A percentile compares a stretch with the other conserved stretches of the same genome.
These are phyloP conservation scores for Aeschynomene evenia DNA, from an alignment of 306 rosid genomes.

Conservation along the genomic window DNA sequence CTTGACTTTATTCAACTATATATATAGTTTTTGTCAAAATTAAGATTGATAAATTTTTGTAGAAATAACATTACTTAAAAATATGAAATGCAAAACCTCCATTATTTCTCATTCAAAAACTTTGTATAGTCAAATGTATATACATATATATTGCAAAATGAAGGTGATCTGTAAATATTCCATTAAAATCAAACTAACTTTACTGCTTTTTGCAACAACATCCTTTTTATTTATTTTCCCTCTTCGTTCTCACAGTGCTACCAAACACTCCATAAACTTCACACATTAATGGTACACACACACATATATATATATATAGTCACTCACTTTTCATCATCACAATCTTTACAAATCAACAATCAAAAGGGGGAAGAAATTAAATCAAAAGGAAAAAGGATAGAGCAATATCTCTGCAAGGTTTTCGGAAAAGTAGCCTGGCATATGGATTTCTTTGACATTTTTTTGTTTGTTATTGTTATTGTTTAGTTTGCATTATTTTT, in stretches of 20 bases:
- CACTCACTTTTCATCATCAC: slow-evolving; percentile 43
- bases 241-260: slow-evolving; percentile 29
- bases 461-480: neutral
- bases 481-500: slow-evolving; percentile 7
- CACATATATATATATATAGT: neutral
- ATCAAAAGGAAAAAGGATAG: slow-evolving; percentile 23
- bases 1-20: too few species aligned
- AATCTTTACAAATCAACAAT: slow-evolving; percentile 44
- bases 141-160: too few species aligned
- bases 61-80: too few species aligned
- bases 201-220: slow-evolving; percentile 38
- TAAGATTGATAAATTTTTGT: too few species aligned
- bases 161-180: too few species aligned
- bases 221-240: slow-evolving; percentile 27
- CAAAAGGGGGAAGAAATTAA: slow-evolving; percentile 7
- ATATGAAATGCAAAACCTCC: too few species aligned
- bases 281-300: slow-evolving; percentile 31
- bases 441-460: neutral
- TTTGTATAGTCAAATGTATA: slow-evolving; percentile 20
- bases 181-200: slow-evolving; percentile 38
- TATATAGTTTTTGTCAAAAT: too few species aligned
- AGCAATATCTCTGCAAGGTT: slow-evolving; percentile 42
- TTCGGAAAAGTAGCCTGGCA: too few species aligned
- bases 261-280: slow-evolving; percentile 38
- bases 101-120: slow-evolving; percentile 40